phyloP scores from a whole-genome alignment of 352 stramenopile species.

The Phytopythium delawarense region DNA sequence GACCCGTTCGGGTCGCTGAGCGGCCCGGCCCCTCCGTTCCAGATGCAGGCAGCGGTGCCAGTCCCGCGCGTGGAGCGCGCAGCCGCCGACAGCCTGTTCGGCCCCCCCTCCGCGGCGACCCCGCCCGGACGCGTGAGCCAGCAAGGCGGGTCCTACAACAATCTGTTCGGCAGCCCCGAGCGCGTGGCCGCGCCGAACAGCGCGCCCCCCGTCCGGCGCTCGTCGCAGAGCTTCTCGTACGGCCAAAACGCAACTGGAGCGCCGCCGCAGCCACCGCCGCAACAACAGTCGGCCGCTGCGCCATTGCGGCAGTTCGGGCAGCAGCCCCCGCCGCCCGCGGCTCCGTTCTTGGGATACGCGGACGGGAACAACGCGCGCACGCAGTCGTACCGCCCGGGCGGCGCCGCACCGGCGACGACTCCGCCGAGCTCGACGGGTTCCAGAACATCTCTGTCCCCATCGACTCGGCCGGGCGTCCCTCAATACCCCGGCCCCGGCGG shows the following conservation, averaged over 20 bases:
- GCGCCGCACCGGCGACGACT: slow-evolving; percentile 8
- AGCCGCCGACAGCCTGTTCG: slow-evolving; percentile 35
- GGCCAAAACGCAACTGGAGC: slow-evolving; percentile 18
- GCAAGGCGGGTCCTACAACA: slow-evolving; percentile 29
- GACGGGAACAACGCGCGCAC: slow-evolving; percentile 29
- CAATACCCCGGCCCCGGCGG: slow-evolving; percentile 15
- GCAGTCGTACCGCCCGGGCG: slow-evolving; percentile 35
- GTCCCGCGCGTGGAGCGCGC: slow-evolving; percentile 22
- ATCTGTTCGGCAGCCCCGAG: slow-evolving; percentile 37
- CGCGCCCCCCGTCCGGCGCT: slow-evolving; percentile 23
- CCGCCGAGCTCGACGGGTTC: slow-evolving; percentile 13
- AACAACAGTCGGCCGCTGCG: slow-evolving; percentile 16
- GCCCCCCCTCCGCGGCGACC: slow-evolving; percentile 22
- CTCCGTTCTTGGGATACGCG: slow-evolving; percentile 64
- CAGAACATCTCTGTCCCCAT: slow-evolving; percentile 12
- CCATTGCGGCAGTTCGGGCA: slow-evolving; percentile 19
- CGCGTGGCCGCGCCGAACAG: slow-evolving; percentile 1
- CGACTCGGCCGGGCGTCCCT: slow-evolving; percentile 9
- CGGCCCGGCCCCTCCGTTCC: slow-evolving; percentile 19
- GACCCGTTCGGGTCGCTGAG: slow-evolving; percentile 27
- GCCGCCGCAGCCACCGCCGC: slow-evolving; percentile 22
- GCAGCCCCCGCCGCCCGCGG: slow-evolving; percentile 51
- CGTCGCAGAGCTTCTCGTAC: slow-evolving; percentile 48
- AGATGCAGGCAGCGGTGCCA: slow-evolving; percentile 19
- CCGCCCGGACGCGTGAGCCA: slow-evolving; percentile 20